Evolutionary conservation across 176 grass and related monocot species (phyloP).

Genomic region (Carex scoparia): DNA sequence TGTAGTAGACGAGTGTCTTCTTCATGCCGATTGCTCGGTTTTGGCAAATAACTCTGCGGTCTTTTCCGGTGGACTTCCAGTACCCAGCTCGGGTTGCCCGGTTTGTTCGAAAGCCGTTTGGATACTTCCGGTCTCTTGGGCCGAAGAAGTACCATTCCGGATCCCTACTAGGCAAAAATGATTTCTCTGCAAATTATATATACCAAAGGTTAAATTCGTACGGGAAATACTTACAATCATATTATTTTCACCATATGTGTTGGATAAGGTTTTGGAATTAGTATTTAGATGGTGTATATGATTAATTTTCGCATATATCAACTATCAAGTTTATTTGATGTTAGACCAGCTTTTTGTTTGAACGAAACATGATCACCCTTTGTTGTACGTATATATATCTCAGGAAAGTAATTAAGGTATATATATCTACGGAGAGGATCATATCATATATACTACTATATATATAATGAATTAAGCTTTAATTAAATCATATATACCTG

Average conservation of each 20-base stretch:
- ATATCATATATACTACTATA: neutral
- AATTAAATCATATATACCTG: slow-evolving; percentile 36
- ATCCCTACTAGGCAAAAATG: slow-evolving; percentile 92
- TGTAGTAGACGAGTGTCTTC: slow-evolving; percentile 97
- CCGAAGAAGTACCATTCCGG: slow-evolving; percentile 99
- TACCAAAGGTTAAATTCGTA: neutral
- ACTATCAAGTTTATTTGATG: too few species aligned
- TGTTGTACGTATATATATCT: neutral
- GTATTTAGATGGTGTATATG: too few species aligned
- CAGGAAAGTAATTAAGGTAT: neutral
- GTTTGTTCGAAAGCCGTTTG: slow-evolving; percentile 92
- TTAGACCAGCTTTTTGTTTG: too few species aligned
- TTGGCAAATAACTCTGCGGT: slow-evolving; percentile 63
- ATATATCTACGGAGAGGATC: neutral
- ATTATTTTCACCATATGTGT: neutral
- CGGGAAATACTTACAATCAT: neutral
- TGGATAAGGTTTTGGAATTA: neutral
- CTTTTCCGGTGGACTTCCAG: slow-evolving; percentile 98
- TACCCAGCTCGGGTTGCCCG: slow-evolving; percentile 80
- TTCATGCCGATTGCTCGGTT: slow-evolving; percentile 91
- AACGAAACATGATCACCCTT: neutral
- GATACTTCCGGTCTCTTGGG: slow-evolving; percentile 77
- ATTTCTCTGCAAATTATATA: slow-evolving; percentile 62
- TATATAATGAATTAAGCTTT: neutral
- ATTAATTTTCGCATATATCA: too few species aligned